phyloP scores from a whole-genome alignment of 305 asterid species.

The Lippia alba region DNA sequence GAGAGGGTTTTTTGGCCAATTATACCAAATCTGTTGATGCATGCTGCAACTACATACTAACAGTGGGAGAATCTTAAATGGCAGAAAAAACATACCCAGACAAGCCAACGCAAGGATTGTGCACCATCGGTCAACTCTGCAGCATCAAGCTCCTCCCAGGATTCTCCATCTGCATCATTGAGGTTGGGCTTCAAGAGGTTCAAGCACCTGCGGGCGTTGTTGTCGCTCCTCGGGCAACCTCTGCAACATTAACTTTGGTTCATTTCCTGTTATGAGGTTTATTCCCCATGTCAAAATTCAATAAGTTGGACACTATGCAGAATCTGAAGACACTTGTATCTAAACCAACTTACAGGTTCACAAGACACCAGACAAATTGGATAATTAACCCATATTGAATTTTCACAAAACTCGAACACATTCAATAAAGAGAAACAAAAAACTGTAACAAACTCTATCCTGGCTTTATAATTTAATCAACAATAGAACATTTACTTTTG shows the following conservation, averaged over 20 bases:
- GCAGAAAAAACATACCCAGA: slow-evolving; percentile 65
- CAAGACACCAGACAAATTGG: neutral
- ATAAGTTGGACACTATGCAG: slow-evolving; percentile 32
- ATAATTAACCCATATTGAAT: neutral
- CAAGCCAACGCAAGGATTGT: slow-evolving; percentile 87
- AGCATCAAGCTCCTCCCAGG: slow-evolving; percentile 96
- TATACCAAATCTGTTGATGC: no score
- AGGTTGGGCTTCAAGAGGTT: slow-evolving; percentile 69
- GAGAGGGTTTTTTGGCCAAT: no score
- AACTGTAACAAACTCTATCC: neutral
- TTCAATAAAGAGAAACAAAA: neutral
- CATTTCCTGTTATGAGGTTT: slow-evolving; percentile 66
- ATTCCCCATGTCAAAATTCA: slow-evolving; percentile 51
- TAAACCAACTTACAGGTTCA: slow-evolving; percentile 9
- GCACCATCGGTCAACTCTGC: slow-evolving; percentile 62
- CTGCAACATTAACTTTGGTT: slow-evolving; percentile 81
- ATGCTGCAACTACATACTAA: no score
- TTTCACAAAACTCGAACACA: slow-evolving; percentile 2
- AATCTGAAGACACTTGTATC: slow-evolving; percentile 5
- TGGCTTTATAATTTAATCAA: slow-evolving; percentile 1
- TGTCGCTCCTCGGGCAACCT: slow-evolving; percentile 82
- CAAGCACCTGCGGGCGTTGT: slow-evolving; percentile 69
- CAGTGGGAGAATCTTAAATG: neutral
- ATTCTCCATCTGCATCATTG: slow-evolving; percentile 68
- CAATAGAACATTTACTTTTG: slow-evolving; percentile 1